Evolutionary conservation across 2,329 filamentous ascomycete genomes (phyloP), one percentile per base, ranked within the genome.

Genomic region (Diaporthe sp.): DNA sequence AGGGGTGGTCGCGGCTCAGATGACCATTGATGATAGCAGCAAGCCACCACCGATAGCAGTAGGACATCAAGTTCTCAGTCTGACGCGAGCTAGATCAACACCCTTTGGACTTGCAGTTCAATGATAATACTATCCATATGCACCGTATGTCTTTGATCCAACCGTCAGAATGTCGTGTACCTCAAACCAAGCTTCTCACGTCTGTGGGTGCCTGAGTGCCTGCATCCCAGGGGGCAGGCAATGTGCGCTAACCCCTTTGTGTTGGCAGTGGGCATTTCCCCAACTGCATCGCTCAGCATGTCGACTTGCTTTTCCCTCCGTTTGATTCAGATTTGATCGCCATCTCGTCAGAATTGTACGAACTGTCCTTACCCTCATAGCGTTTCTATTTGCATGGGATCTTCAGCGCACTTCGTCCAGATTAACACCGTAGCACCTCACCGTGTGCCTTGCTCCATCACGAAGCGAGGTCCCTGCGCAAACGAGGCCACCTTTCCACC

Each of bases 291-390:
- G 38, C 47, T 28, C 45, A 68, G 47, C 64, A 54, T 54, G 64
- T 28, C 45, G 30, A 52, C 30, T 68, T 68, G 33, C 64, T 68
- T 68, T 68, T 68, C 47, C 64, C 33, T 68, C 17, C 33, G 47
- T 40, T 68, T 68, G 64, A 68, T 68, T 40, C 64, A 68, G 47
- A 68, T 68, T 68, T 54, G 45, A 68, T 68, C 64, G 45, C 33
- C 64, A 68, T n/a, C 17, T 68, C 33, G 30, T 40, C 47, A 68
- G 40, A 25, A 7, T 30, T 38, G 64, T 54, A 19, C 47, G 19
- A 40, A 30, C 64, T 68, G 47, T 68, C 47, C 47, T 54, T 54
- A 54, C n/a, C 47, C 30, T 54, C 33, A 25, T 40, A 40, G 64
- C 64, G 45, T 28, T 52, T 28, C 45, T 67, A 7, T 38, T 68